These are phyloP conservation scores for Fusarium longipes DNA, from an alignment of 2,329 filamentous ascomycete species.

Conservation along the genomic window DNA sequence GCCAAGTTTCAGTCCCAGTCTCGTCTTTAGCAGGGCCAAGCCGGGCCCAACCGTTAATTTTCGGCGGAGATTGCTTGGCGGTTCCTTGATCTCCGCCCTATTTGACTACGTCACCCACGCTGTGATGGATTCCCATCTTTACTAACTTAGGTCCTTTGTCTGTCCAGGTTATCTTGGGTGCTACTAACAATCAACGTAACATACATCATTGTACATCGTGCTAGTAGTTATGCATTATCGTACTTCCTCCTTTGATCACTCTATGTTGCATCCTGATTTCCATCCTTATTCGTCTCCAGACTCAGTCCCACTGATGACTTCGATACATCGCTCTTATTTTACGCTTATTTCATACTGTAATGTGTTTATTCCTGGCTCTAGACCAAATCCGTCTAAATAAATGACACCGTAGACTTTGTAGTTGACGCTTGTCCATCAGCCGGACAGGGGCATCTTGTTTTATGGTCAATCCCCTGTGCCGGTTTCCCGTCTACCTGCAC, in stretches of 20 bases:
- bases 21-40: slow-evolving; percentile 22
- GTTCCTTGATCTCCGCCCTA: slow-evolving; percentile 13
- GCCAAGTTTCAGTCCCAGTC: slow-evolving; percentile 27
- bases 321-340: slow-evolving; percentile 2
- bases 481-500: slow-evolving; percentile 30
- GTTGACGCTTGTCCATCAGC: slow-evolving; percentile 26
- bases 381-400: slow-evolving; percentile 13
- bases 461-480: slow-evolving; percentile 24
- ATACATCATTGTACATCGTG: neutral
- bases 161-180: neutral
- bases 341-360: slow-evolving; percentile 20
- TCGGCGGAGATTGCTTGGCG: slow-evolving; percentile 35
- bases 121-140: neutral
- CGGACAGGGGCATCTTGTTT: slow-evolving; percentile 27
- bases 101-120: slow-evolving; percentile 29
- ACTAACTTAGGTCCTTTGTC: slow-evolving; percentile 5
- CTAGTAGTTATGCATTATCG: neutral
- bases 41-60: slow-evolving; percentile 36
- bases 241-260: neutral
- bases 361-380: slow-evolving; percentile 8
- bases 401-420: slow-evolving; percentile 12
- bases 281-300: neutral
- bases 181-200: neutral
- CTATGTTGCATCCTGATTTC: slow-evolving; percentile 7
- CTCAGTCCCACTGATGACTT: neutral